These are phyloP conservation scores for Litchi chinensis DNA, from an alignment of 345 rosid genomes.

Conservation along the genomic window DNA sequence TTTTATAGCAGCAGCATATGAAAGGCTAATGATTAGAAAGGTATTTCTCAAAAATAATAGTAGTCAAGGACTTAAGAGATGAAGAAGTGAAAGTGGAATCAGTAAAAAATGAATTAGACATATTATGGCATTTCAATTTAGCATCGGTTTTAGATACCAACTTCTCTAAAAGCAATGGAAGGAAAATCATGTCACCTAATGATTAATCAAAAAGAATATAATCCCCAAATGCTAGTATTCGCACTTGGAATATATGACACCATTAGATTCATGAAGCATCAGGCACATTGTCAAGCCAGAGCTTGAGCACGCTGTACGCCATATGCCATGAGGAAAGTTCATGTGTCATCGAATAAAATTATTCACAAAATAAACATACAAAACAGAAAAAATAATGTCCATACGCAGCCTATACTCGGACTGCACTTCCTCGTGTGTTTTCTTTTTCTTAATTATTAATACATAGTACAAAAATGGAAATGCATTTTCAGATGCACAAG, in stretches of 20 bases:
- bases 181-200: neutral
- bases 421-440: neutral
- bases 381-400: neutral
- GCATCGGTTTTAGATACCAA: neutral
- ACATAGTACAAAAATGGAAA: neutral
- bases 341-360: neutral
- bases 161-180: neutral
- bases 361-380: neutral
- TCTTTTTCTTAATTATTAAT: neutral
- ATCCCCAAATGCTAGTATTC: neutral
- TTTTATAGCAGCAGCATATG: neutral
- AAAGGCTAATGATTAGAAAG: neutral
- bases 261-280: conserved; percentile 1
- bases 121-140: conserved; percentile 1
- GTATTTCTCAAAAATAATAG: neutral
- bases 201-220: neutral
- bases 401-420: neutral
- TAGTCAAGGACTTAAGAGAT: neutral
- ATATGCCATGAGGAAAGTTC: neutral
- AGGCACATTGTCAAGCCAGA: neutral
- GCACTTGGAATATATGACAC: neutral
- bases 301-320: neutral
- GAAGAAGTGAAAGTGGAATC: neutral
- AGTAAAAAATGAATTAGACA: neutral
- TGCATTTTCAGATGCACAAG: too few species aligned